Evolutionary conservation across 768 basidiomycete species (phyloP), one percentile per base, ranked within the genome.

Genomic region (Rhodotorula toruloides): DNA sequence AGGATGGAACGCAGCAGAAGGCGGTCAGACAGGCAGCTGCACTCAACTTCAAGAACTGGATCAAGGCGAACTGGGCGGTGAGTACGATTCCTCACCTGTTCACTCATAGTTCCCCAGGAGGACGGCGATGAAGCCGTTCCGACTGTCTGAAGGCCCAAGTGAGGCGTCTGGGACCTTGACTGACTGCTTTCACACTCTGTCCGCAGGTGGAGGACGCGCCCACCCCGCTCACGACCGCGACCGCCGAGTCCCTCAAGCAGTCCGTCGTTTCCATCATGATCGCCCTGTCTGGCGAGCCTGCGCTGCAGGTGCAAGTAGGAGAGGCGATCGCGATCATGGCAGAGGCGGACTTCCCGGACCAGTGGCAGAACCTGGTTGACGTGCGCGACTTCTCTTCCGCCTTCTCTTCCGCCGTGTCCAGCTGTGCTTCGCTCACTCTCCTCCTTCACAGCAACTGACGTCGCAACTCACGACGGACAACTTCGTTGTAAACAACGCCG

Each of bases 241-340:
- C 70, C 10, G 70, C 71, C 74, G 79, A 80, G 10, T 76, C 84
- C 0, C 80, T 98, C 65, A 86, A 89, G 72, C 77, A 82, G 2
- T 84, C 88, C 72, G 83, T 99, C 52, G 87, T 99, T 1, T 88
- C 90, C 6, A 87, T 91, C 46, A 97, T 99, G 94, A 85, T 98
- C 66, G 77, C 84, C 29, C 82, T 97, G 40, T 89, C 91, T 0
- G 81, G 81, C 64, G 83, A 66, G 48, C 73, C 79, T 7, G 72
- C 74, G 32, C 69, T 80, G 34, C 79, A 80, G 64, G 85, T 87
- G 2, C 92, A 98, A 78, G 84, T 98, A 40, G 93, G 91, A 22
- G 93, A 99, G 79, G 85, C 91, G 16, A 87, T 98, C 39, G 87
- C 92, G 13, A 83, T 93, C 72, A 88, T 98, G 75, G 93, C 96